Evolutionary conservation across 306 rosid species (phyloP).

Genomic region (Rosa persica): DNA sequence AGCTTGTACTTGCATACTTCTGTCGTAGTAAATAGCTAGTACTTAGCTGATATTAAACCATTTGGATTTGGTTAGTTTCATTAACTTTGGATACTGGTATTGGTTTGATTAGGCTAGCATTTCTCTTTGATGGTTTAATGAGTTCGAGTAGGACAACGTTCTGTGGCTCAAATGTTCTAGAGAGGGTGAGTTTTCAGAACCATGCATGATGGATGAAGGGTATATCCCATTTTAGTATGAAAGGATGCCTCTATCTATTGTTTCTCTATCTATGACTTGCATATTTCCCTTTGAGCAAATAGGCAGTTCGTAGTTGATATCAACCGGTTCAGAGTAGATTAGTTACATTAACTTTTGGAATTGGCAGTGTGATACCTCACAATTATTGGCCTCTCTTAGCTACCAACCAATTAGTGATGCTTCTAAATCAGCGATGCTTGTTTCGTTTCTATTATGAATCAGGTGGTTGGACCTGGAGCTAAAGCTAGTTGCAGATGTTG

Average conservation of each 20-base stretch:
- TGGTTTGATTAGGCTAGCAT: background rate
- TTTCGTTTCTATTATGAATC: conserved; percentile 32
- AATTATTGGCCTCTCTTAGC: conserved; percentile 8
- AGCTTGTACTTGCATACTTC: background rate
- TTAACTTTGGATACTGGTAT: background rate
- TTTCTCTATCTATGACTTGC: background rate
- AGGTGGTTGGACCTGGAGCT: conserved; percentile 98
- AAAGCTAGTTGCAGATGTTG: conserved; percentile 97
- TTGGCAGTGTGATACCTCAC: background rate
- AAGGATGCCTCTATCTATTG: background rate
- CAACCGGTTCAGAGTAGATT: background rate
- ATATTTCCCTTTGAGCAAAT: background rate
- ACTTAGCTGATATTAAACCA: background rate
- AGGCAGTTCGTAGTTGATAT: background rate
- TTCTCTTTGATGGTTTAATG: background rate
- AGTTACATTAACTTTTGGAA: background rate
- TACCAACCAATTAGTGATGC: background rate
- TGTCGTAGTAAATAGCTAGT: background rate
- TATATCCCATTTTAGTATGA: background rate
- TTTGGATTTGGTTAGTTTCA: background rate
- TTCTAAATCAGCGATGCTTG: background rate
- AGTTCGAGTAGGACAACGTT: background rate
- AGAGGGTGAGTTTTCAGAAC: background rate
- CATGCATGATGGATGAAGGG: background rate
- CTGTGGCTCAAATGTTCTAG: background rate